Percentiles rank a stretch among this genome's conserved stretches.
These are phyloP conservation scores for Sphenostylis stenocarpa DNA, from an alignment of 306 rosid genomes.

Conservation along the genomic window DNA sequence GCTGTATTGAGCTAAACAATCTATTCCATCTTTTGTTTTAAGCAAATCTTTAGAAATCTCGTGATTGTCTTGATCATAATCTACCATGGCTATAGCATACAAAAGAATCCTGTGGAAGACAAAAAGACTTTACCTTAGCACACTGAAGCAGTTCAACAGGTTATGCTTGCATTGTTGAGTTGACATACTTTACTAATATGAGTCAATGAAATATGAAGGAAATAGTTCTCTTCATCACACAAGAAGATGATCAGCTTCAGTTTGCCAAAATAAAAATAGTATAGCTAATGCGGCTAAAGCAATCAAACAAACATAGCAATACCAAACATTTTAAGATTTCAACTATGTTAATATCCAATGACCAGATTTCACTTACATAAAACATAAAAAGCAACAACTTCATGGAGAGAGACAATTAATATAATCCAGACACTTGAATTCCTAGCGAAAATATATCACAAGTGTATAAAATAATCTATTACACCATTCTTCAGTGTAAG, in stretches of 20 bases:
- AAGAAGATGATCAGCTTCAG: constrained; percentile 5
- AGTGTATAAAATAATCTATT: neutral
- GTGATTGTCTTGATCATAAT: constrained; percentile 66
- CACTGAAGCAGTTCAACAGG: neutral
- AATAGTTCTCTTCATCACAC: neutral
- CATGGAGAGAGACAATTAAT: neutral
- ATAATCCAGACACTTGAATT: neutral
- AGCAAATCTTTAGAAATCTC: constrained; percentile 54
- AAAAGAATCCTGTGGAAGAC: constrained; percentile 65
- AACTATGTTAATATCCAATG: neutral
- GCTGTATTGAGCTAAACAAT: constrained; percentile 71
- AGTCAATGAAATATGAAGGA: constrained; percentile 1
- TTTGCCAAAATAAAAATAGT: neutral
- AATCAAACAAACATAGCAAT: constrained; percentile 8
- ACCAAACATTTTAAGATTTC: neutral
- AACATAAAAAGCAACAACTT: neutral
- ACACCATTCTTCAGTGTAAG: neutral
- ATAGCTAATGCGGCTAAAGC: neutral
- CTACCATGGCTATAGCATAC: constrained; percentile 83
- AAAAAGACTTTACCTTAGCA: constrained; percentile 10
- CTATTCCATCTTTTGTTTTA: constrained; percentile 75
- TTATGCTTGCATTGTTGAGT: constrained; percentile 3
- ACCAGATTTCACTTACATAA: neutral
- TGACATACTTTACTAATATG: neutral
- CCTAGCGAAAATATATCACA: too few species aligned